A percentile compares a stretch with the other conserved stretches of the same genome.
Conservation (phyloP, 164 flowering plant species). For the Vitis rotundifolia region DNA sequence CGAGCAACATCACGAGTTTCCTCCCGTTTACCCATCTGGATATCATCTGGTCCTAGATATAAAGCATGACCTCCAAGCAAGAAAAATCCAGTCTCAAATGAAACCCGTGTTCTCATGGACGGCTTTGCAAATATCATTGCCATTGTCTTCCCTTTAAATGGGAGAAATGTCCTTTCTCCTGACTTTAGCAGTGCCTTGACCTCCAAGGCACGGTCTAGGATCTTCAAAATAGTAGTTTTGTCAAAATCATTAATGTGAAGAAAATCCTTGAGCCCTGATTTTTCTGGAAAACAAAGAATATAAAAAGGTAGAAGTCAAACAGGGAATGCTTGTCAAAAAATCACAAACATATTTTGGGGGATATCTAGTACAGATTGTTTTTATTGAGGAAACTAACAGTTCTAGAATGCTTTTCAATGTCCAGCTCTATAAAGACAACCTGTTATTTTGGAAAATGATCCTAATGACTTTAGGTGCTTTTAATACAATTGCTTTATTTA, state of each 20-base stretch:
- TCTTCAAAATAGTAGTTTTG: conserved; percentile 73
- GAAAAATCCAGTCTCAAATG: conserved; percentile 94
- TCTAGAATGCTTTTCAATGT: no score
- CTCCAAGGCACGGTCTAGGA: conserved; percentile 75
- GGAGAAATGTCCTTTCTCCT: conserved; percentile 81
- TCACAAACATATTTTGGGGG: background rate
- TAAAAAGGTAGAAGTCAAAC: conserved; percentile 2
- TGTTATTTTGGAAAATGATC: no score
- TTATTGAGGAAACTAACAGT: no score
- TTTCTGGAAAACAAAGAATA: conserved; percentile 39
- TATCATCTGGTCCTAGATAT: conserved; percentile 89
- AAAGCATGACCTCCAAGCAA: conserved; percentile 96
- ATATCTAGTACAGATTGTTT: no score
- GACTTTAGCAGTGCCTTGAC: conserved; percentile 83
- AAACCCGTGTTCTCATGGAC: conserved; percentile 95
- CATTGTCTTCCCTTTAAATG: conserved; percentile 96
- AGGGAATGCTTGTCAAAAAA: background rate
- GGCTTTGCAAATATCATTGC: conserved; percentile 99
- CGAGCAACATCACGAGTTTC: conserved; percentile 99
- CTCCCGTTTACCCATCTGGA: conserved; percentile 98
- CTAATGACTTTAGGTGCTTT: no score
- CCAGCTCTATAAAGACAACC: no score
- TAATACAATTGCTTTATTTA: background rate
- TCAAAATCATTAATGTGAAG: conserved; percentile 87
- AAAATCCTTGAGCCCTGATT: conserved; percentile 64